These are phyloP conservation scores for Raffaelea deltoideospora DNA, from an alignment of 2,329 filamentous ascomycete genomes.

Conservation along the genomic window DNA sequence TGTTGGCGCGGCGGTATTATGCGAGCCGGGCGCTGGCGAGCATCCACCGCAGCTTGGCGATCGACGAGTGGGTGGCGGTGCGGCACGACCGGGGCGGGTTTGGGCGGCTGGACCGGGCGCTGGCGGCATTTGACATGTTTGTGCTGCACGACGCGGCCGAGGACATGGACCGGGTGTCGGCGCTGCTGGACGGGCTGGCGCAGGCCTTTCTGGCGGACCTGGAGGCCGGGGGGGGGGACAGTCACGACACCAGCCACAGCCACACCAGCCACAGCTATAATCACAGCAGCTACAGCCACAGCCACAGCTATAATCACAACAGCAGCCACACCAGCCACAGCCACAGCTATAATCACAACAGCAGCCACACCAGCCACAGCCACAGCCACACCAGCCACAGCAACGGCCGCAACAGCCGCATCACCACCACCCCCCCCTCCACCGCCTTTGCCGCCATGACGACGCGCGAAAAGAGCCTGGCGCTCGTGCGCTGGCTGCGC, in stretches of 20 bases:
- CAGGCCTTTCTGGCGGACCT: constrained; percentile 35
- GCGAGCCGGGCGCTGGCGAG: constrained; percentile 59
- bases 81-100: constrained; percentile 17
- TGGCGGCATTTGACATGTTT: constrained; percentile 84
- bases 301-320: no score
- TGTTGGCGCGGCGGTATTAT: constrained; percentile 60
- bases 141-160: constrained; percentile 56
- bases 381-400: no score
- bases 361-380: no score
- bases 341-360: no score
- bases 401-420: no score
- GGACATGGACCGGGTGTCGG: constrained; percentile 61
- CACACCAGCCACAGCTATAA: no score
- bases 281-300: no score
- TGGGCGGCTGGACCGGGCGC: constrained; percentile 47
- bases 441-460: constrained; percentile 42
- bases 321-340: no score
- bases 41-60: constrained; percentile 65
- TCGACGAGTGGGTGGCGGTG: constrained; percentile 60
- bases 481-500: constrained; percentile 55
- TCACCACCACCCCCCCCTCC: no score
- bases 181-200: constrained; percentile 51
- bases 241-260: no score
- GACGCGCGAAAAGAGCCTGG: constrained; percentile 51
- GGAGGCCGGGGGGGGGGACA: no score